Conservation (phyloP, 1,284 basidiomycete species). For the Trametes hirsuta region DNA sequence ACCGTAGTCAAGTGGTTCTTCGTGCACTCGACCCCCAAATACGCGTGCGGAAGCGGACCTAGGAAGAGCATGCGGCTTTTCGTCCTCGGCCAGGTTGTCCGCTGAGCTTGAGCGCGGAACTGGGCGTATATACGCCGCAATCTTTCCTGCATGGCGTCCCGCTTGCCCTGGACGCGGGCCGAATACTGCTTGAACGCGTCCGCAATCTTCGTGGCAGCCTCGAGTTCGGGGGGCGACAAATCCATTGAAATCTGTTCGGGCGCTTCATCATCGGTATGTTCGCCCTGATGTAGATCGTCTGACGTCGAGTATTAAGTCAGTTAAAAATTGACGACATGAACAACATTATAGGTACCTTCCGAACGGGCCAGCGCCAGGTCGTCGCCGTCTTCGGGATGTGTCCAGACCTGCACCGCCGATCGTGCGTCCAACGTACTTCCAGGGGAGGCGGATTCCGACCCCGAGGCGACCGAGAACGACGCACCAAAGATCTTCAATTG, state of each 20-base stretch:
- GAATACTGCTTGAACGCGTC: conserved; percentile 35
- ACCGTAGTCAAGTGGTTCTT: conserved; percentile 27
- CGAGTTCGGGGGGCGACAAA: not conserved
- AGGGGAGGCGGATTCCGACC: too few relatives aligned
- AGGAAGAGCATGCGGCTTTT: conserved; percentile 50
- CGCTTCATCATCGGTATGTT: not conserved
- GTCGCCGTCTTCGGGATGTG: too few relatives aligned
- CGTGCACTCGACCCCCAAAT: conserved; percentile 47
- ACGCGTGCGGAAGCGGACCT: conserved; percentile 50
- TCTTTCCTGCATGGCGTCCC: conserved; percentile 8
- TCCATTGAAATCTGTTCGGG: not conserved
- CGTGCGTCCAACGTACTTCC: too few relatives aligned
- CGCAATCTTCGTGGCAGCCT: conserved; percentile 26
- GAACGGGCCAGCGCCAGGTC: too few relatives aligned
- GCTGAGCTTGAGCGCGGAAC: conserved; percentile 37
- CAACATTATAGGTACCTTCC: too few relatives aligned
- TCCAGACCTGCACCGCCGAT: too few relatives aligned
- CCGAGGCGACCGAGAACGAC: too few relatives aligned
- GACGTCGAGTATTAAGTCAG: too few relatives aligned
- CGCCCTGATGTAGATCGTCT: not conserved
- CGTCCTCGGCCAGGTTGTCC: conserved; percentile 35
- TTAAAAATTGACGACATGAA: too few relatives aligned
- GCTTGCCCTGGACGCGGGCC: conserved; percentile 14
- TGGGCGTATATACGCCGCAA: conserved; percentile 7
- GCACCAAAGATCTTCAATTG: not conserved